Evolutionary conservation across 768 basidiomycete species (phyloP), one percentile per base, ranked within the genome.

Genomic region (Sarcodon sp.): DNA sequence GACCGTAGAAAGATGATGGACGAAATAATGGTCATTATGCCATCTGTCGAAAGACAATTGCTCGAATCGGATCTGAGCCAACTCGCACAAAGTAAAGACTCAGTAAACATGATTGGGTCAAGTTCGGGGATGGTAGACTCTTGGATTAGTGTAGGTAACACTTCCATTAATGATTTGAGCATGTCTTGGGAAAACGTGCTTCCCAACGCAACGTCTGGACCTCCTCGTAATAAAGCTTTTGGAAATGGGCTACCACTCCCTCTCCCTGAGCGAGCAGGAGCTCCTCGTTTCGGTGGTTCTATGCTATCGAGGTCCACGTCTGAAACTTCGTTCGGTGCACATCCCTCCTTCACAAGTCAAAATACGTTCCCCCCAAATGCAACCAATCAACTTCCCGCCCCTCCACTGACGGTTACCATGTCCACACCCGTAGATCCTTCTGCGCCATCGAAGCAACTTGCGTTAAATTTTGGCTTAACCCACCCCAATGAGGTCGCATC

Each of bases 1-100:
- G 75, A 77, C n/a, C 72, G 87, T n/a, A 72, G 72, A 27, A 71
- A 74, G 52, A 81, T 81, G 69, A 75, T 88, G 49, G 73, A 79
- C 32, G 83, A 86, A 35, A 64, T 87, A n/a, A 73, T 83, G 52
- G 64, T 71, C 1, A 67, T 77, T 0, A 68, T 90, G 39, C 76
- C 87, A 0, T 62, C 66, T 2, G 70, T 79, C 0, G 85, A 89
- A 57, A 75, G 81, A 13, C 66, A 69, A 10, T 59, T 82, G 18
- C 62, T 87, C 1, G 85, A 87, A 52, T 64, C 68, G 3, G 78
- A 82, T 50, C 62, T 86, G 6, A 74, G 72, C 53, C 58, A 60
- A 10, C 54, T 47, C 53, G 41, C 51, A 32, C 50, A 50, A 51
- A 53, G 48, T 27, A 61, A 59, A 50, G 51, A 53, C 6, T 38